Percentiles rank a stretch among this genome's conserved stretches.
Conservation (phyloP, 2,329 filamentous ascomycete genomes). For the Fusarium proliferatum region DNA sequence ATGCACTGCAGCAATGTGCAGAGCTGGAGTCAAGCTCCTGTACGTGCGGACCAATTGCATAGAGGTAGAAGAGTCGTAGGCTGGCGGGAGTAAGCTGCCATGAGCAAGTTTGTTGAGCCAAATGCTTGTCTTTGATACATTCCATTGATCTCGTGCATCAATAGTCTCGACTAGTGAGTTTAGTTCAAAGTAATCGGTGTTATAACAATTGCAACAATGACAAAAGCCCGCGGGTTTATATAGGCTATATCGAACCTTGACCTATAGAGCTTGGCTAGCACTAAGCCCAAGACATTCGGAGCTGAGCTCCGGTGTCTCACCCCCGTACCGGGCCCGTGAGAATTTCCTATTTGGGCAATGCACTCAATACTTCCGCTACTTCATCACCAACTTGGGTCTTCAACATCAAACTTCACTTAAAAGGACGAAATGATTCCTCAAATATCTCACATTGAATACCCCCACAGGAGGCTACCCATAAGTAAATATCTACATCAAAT, state of each 20-base stretch:
- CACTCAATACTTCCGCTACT: neutral
- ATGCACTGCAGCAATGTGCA: neutral
- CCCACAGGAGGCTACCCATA: conserved; percentile 45
- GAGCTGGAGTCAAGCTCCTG: neutral
- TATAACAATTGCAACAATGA: neutral
- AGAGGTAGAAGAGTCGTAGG: neutral
- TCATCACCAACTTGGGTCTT: no score
- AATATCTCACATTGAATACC: conserved; percentile 45
- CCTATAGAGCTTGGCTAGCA: neutral
- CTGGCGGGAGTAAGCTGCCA: neutral
- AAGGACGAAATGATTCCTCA: conserved; percentile 22
- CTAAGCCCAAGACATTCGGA: neutral
- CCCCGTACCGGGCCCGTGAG: neutral
- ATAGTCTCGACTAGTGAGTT: neutral
- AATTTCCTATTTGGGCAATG: neutral
- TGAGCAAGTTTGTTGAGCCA: neutral
- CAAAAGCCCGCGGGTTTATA: neutral
- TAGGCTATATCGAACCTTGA: neutral
- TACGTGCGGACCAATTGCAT: neutral
- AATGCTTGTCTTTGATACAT: no score
- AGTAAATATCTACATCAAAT: conserved; percentile 45
- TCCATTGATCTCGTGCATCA: neutral
- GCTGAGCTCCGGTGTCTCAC: neutral
- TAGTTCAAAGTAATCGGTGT: neutral
- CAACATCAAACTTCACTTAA: neutral